Evolutionary conservation across 345 rosid species (phyloP).

Genomic region (Eucalyptus victrix): DNA sequence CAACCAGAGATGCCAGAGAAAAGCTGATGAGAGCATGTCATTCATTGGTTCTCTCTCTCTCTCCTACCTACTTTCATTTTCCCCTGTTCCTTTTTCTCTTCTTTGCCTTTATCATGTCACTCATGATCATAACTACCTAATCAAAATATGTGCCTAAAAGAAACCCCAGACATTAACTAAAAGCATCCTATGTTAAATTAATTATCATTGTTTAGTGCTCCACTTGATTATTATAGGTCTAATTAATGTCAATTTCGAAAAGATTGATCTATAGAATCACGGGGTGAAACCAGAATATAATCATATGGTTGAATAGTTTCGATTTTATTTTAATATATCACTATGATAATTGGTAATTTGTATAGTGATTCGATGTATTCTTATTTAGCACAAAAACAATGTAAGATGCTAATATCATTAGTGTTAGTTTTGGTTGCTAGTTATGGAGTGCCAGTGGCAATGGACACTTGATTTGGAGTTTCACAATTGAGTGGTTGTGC

Average conservation of each 20-base stretch:
- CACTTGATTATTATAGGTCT: neutral
- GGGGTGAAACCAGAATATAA: accelerated
- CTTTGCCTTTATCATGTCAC: neutral
- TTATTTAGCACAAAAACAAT: neutral
- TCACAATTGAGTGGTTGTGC: accelerated
- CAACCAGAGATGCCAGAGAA: neutral
- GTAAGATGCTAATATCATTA: neutral
- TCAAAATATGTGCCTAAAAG: neutral
- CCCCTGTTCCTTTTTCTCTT: neutral
- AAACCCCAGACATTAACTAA: neutral
- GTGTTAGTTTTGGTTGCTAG: neutral
- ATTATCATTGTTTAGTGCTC: neutral
- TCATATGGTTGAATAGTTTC: neutral
- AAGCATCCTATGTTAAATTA: neutral
- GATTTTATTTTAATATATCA: too few relatives aligned
- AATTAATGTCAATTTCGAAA: neutral
- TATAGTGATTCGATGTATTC: neutral
- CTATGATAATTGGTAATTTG: neutral
- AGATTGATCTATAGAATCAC: neutral
- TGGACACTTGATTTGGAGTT: neutral
- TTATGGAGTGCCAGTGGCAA: accelerated
- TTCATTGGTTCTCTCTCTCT: neutral
- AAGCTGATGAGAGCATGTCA: neutral
- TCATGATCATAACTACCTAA: neutral
- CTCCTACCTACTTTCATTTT: neutral